phyloP scores from a whole-genome alignment of 441 rosid genomes.

The Adansonia gregorii region DNA sequence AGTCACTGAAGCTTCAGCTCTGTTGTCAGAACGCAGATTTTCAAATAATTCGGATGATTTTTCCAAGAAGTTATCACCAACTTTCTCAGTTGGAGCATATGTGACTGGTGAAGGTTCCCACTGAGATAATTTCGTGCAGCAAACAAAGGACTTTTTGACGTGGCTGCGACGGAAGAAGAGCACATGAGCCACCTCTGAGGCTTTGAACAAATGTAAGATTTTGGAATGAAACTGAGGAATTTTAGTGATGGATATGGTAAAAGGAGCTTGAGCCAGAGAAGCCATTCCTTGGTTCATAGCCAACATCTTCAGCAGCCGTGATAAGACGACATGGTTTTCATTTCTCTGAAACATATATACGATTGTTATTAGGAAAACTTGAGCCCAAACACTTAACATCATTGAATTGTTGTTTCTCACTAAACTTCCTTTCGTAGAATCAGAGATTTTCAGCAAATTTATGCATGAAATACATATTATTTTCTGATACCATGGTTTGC shows the following conservation, averaged over 20 bases:
- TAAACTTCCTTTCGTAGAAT: not conserved
- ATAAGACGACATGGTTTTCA: constrained; percentile 10
- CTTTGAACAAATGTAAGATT: constrained; percentile 40
- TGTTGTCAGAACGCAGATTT: constrained; percentile 44
- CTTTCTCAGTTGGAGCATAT: constrained; percentile 50
- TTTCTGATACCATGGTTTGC: not conserved
- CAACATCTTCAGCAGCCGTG: constrained; percentile 35
- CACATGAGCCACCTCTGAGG: constrained; percentile 22
- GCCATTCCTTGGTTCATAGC: constrained; percentile 55
- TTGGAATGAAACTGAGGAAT: constrained; percentile 33
- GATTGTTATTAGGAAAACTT: not conserved
- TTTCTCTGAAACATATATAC: constrained; percentile 21
- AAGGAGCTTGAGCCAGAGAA: constrained; percentile 43
- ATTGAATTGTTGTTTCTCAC: not conserved
- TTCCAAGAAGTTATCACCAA: constrained; percentile 43
- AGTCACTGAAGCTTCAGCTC: constrained; percentile 37
- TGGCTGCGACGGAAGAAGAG: constrained; percentile 33
- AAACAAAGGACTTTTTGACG: constrained; percentile 38
- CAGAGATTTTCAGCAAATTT: not conserved
- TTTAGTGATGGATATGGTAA: constrained; percentile 32
- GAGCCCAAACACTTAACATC: not conserved
- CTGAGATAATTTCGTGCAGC: constrained; percentile 57
- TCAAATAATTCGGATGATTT: constrained; percentile 59
- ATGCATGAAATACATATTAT: not conserved
- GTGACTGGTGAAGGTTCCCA: constrained; percentile 69